Evolutionary conservation across 2,329 filamentous ascomycete genomes (phyloP).

Genomic region (Alternaria metachromatica): DNA sequence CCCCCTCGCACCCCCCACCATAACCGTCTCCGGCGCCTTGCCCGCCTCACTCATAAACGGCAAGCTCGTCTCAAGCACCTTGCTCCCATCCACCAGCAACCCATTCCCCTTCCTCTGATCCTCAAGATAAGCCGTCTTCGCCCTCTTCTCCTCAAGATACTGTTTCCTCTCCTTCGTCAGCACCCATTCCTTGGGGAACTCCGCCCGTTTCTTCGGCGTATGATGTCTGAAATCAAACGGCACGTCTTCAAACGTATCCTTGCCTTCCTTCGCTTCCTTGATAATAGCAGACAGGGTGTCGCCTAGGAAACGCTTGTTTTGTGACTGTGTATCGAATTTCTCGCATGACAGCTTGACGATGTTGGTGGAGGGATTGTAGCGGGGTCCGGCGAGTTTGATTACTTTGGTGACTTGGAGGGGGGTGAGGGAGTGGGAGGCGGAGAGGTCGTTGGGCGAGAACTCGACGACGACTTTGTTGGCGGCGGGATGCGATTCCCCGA

Average conservation of each 20-base stretch:
- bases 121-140: slow-evolving; percentile 62
- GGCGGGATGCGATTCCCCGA: slow-evolving; percentile 91
- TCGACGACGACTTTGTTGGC: slow-evolving; percentile 94
- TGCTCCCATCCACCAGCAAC: slow-evolving; percentile 61
- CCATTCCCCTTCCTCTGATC: slow-evolving; percentile 61
- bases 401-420: slow-evolving; percentile 77
- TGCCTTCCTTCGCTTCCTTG: slow-evolving; percentile 73
- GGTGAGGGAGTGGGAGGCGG: slow-evolving; percentile 72
- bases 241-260: slow-evolving; percentile 85
- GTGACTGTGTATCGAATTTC: slow-evolving; percentile 83
- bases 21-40: slow-evolving; percentile 21
- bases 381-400: slow-evolving; percentile 81
- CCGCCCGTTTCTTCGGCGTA: slow-evolving; percentile 68
- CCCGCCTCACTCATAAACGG: slow-evolving; percentile 26
- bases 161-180: slow-evolving; percentile 73
- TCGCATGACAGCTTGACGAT: slow-evolving; percentile 91
- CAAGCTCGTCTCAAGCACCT: slow-evolving; percentile 46
- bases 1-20: slow-evolving; percentile 23
- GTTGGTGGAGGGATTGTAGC: slow-evolving; percentile 86
- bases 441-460: slow-evolving; percentile 77
- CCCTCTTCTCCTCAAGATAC: slow-evolving; percentile 69
- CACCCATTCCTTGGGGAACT: slow-evolving; percentile 84
- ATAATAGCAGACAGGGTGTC: slow-evolving; percentile 79
- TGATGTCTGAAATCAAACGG: slow-evolving; percentile 90
- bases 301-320: slow-evolving; percentile 95